Conservation (phyloP, 2,329 filamentous ascomycete species). For the Drechslera avenae region DNA sequence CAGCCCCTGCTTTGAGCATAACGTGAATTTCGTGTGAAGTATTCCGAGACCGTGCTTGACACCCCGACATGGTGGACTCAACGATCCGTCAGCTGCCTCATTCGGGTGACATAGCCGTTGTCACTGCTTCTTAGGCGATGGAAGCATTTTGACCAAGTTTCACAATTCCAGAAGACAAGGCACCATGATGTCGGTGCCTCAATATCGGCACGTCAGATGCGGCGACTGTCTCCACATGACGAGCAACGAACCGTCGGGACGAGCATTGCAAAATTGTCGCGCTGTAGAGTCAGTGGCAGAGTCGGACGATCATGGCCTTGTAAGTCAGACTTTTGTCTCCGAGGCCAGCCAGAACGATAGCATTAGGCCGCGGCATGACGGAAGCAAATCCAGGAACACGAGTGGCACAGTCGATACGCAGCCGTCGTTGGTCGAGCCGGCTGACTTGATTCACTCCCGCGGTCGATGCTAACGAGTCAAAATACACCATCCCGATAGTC, state of each 20-base stretch:
- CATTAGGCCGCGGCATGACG: slow-evolving; percentile 13
- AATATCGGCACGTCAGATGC: slow-evolving; percentile 22
- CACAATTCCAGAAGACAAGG: slow-evolving; percentile 18
- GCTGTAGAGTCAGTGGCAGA: slow-evolving; percentile 3
- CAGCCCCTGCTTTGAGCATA: slow-evolving; percentile 35
- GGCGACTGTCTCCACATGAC: slow-evolving; percentile 16
- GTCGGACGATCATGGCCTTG: slow-evolving; percentile 18
- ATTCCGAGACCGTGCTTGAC: slow-evolving; percentile 31
- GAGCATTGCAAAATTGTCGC: slow-evolving; percentile 14
- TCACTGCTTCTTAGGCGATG: slow-evolving; percentile 27
- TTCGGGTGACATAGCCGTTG: slow-evolving; percentile 29
- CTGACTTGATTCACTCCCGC: slow-evolving; percentile 13
- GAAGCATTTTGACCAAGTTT: slow-evolving; percentile 38
- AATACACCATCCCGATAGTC: slow-evolving; percentile 14
- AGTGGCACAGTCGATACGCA: slow-evolving; percentile 14
- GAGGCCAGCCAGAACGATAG: slow-evolving; percentile 14
- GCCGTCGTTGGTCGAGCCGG: slow-evolving; percentile 14
- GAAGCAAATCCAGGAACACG: slow-evolving; percentile 16
- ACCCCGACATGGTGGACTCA: slow-evolving; percentile 28
- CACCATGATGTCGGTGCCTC: slow-evolving; percentile 17
- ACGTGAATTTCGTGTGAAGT: slow-evolving; percentile 38
- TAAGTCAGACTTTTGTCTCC: slow-evolving; percentile 5
- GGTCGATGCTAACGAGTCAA: slow-evolving; percentile 27
- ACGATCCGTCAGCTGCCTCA: slow-evolving; percentile 36
- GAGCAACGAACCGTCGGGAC: slow-evolving; percentile 2